These are phyloP conservation scores for Physcomitrellopsis africana DNA, from an alignment of 225 moss, liverwort and hornwort genomes.

Conservation along the genomic window DNA sequence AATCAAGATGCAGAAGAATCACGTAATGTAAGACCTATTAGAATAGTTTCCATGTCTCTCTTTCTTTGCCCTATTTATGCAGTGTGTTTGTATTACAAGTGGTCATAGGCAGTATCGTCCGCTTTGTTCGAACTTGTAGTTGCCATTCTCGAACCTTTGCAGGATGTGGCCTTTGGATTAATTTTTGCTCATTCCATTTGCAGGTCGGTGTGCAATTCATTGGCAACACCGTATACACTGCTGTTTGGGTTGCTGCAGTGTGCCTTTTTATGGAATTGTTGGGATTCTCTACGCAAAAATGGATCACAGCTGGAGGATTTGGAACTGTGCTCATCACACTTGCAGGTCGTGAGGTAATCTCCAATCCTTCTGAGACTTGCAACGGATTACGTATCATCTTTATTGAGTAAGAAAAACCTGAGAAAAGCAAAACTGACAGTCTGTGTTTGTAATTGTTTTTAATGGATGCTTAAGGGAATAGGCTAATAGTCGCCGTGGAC, in stretches of 20 bases:
- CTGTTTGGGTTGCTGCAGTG: slow-evolving; percentile 98
- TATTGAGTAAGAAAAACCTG: background rate
- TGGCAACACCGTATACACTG: slow-evolving; percentile 90
- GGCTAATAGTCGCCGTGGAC: background rate
- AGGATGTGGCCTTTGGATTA: slow-evolving; percentile 2
- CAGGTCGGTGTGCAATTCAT: slow-evolving; percentile 96
- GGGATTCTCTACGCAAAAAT: slow-evolving; percentile 95
- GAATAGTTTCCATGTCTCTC: too few species aligned
- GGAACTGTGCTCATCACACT: slow-evolving; percentile 95
- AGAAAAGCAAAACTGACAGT: background rate
- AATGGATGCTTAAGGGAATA: background rate
- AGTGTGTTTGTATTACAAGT: background rate
- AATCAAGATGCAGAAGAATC: slow-evolving; percentile 67
- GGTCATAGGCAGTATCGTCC: background rate
- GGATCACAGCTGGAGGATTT: slow-evolving; percentile 99
- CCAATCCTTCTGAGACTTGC: slow-evolving; percentile 12
- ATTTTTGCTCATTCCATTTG: slow-evolving; percentile 18
- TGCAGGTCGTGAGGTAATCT: slow-evolving; percentile 91
- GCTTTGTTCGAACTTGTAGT: slow-evolving; percentile 10
- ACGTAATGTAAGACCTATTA: slow-evolving; percentile 61
- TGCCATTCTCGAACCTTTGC: slow-evolving; percentile 14
- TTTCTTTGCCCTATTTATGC: background rate
- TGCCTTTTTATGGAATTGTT: slow-evolving; percentile 97
- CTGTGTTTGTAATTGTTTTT: background rate
- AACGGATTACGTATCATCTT: background rate